Evolutionary conservation across 306 rosid species (phyloP), one percentile per base, ranked within the genome.

Genomic region (Astragalus glycyphyllos): DNA sequence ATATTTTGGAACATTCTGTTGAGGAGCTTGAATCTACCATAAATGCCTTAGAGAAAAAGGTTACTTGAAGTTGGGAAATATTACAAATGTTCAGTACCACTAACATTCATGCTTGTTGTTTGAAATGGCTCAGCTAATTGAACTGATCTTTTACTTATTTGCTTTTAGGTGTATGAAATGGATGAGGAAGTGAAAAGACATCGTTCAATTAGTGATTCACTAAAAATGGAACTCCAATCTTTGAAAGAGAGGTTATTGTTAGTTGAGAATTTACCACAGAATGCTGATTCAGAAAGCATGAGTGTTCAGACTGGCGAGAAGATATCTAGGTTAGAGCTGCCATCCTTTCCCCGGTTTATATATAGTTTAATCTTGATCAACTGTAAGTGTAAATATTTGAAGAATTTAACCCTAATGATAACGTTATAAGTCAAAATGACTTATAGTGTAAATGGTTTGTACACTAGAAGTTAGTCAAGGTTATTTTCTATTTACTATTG

Each of bases 1-100:
- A 83, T 82, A 90, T 94, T 78, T 84, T 94, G 80, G 98, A 94
- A 77, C 83, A 51, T 76, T 94, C 98, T 68, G 85, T 94, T 77
- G 98, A 90, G 81, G 98, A 94, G 83, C 97, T 94, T 50, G 98
- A 94, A 73, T 75, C 86, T 72, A 94, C 98, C 75, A 84, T 94
- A 76, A 86, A 94, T 86, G 93, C 90, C 73, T 82, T 94, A 58
- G 98, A 94, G 85, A 86, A 84, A 69, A 94, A 90, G 98, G 98
- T 94, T 60, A 60, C 81, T 62, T 85, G 37, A 47, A 5, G 41
- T 66, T 59, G 31, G 11, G 54, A 7, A 65, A 32, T 68, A 29
- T 77, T 64, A 5, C 57, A 12, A 32, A 58, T 45, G 72, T 54
- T 60, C 60, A 20, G 15, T 61, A 9, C 48, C 51, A 34, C 16